Evolutionary conservation across 306 rosid species (phyloP), one percentile per base, ranked within the genome.

Genomic region (Arachis hypogaea): DNA sequence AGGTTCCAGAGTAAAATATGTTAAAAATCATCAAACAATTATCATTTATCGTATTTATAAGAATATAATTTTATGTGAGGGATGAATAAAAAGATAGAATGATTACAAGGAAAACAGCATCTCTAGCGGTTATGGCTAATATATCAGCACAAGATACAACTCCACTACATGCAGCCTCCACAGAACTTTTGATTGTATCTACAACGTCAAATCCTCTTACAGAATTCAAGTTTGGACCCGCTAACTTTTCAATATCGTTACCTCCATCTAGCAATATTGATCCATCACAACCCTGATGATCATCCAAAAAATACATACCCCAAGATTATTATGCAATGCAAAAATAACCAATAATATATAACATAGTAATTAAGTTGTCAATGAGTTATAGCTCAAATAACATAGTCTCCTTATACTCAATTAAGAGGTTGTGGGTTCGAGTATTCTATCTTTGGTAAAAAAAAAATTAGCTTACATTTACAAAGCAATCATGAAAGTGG

Each of bases 401-500:
- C 14, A 14, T 14, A 14, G 14, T 14, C 14, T 14, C 14, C 14
- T 14, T 14, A 14, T 14, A 14, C 14, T 14, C 14, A 14, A 14
- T 14, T 14, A 14, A 14, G 14, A 14, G 14, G 14, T 14, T 14
- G 14, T 14, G 14, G 14, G 14, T 14, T 14, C 14, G 14, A 14
- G 14, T 14, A 14, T 14, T 14, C 14, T 14, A 14, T 14, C 14
- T 14, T 14, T 14, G 14, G 14, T 14, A 14, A 14, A 14, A 14
- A 14, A 14, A 14, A 14, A 14, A 14, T 33, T 33, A 33, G 38
- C 91, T 86, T 63, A 93, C 98, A 6, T 88, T 89, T 5, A 93
- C 97, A 80, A 91, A 93, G 87, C 98, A 93, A 74, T 93, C 97
- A 66, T 93, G 98, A 75, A 93, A 91, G 75, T 93, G 98, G 66